phyloP scores from a whole-genome alignment of 1,139 yeast species.

The Suhomyces atakaporum region DNA sequence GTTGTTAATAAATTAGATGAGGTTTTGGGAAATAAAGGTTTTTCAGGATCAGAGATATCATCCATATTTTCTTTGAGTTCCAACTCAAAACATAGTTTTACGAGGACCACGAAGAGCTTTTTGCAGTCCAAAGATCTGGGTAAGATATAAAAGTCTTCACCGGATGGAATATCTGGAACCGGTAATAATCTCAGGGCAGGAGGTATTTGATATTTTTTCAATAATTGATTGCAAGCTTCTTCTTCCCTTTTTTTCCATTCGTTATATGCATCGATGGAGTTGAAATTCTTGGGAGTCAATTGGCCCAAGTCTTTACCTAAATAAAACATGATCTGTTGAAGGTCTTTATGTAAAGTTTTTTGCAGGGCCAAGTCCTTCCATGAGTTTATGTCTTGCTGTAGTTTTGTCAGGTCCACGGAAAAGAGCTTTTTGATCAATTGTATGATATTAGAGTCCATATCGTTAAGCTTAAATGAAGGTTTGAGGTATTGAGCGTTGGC shows the following conservation, averaged over 20 bases:
- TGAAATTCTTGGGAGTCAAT: conserved; percentile 45
- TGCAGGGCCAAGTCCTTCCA: conserved; percentile 47
- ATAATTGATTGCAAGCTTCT: conserved; percentile 36
- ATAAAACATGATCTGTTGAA: conserved; percentile 41
- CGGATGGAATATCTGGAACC: conserved; percentile 33
- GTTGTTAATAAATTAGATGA: conserved; percentile 43
- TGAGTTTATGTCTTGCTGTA: conserved; percentile 54
- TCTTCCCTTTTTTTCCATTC: conserved; percentile 56
- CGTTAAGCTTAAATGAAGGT: conserved; percentile 53
- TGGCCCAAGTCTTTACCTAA: conserved; percentile 45
- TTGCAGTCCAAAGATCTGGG: conserved; percentile 40
- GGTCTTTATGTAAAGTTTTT: conserved; percentile 45
- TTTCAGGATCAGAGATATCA: conserved; percentile 22
- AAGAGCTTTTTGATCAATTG: conserved; percentile 44
- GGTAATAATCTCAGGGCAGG: conserved; percentile 34
- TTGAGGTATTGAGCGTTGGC: conserved; percentile 27
- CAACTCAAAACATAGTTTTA: conserved; percentile 30
- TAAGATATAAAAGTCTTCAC: conserved; percentile 42
- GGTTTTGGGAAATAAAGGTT: conserved; percentile 39
- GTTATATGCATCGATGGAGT: conserved; percentile 38
- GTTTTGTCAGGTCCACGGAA: conserved; percentile 34
- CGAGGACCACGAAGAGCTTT: conserved; percentile 31
- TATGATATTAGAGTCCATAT: conserved; percentile 48
- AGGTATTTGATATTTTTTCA: conserved; percentile 42
- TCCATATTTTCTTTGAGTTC: conserved; percentile 18